A percentile compares a stretch with the other conserved stretches of the same genome.
Conservation (phyloP, 768 basidiomycete genomes). For the Dioszegia hungarica region DNA sequence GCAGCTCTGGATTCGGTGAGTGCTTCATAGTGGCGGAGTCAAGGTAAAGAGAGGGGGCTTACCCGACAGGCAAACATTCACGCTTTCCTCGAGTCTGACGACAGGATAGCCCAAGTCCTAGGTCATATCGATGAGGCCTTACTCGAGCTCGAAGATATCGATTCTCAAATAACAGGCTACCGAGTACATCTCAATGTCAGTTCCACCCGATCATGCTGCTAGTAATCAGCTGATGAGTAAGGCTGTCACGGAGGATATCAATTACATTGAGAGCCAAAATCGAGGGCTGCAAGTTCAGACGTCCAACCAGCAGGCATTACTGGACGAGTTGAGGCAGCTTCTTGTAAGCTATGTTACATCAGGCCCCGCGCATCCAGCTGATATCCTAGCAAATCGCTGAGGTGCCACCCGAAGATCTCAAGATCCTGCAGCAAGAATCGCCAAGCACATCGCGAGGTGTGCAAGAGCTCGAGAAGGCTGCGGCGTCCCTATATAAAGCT, state of each 20-base stretch:
- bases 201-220: background rate
- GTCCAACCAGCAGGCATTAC: conserved; percentile 81
- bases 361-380: background rate
- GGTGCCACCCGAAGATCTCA: conserved; percentile 71
- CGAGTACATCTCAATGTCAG: conserved; percentile 92
- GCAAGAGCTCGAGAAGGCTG: conserved; percentile 71
- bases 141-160: conserved; percentile 81
- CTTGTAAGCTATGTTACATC: conserved; percentile 55
- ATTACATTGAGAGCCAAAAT: conserved; percentile 92
- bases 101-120: conserved; percentile 76
- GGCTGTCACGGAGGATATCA: conserved; percentile 93
- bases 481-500: conserved; percentile 88
- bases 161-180: conserved; percentile 81
- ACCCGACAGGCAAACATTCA: conserved; percentile 80
- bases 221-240: conserved; percentile 47
- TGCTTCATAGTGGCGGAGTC: too few species aligned
- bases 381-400: conserved; percentile 77
- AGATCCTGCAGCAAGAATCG: conserved; percentile 80
- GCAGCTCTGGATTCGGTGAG: conserved; percentile 86
- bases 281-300: conserved; percentile 95
- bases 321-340: conserved; percentile 80
- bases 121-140: conserved; percentile 86
- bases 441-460: conserved; percentile 74
- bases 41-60: background rate
- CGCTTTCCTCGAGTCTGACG: conserved; percentile 94